phyloP scores from a whole-genome alignment of 202 grass and related monocot species.

The Brachypodium distachyon region DNA sequence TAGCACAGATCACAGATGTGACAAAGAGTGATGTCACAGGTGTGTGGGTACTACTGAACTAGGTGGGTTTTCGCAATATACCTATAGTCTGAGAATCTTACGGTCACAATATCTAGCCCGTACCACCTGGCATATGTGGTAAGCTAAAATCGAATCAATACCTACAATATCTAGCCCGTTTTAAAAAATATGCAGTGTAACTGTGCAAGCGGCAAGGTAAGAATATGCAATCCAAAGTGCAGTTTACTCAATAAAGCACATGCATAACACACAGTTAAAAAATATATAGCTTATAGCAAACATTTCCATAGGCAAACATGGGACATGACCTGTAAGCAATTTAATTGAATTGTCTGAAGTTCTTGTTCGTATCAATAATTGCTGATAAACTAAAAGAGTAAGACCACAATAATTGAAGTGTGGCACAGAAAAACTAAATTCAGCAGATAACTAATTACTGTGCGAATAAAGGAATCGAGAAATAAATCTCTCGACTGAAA shows the following conservation, averaged over 20 bases:
- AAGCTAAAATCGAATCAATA: too few species aligned
- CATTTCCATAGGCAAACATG: not conserved
- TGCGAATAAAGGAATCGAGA: slow-evolving; percentile 13
- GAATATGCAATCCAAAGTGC: not conserved
- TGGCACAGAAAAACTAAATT: slow-evolving; percentile 4
- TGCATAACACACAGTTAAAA: not conserved
- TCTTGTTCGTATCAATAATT: not conserved
- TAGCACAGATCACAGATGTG: too few species aligned
- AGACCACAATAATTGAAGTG: not conserved
- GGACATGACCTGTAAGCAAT: not conserved
- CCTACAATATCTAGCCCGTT: too few species aligned
- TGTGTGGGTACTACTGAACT: too few species aligned
- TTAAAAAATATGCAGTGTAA: too few species aligned
- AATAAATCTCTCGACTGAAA: not conserved
- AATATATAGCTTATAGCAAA: not conserved
- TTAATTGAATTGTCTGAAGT: not conserved
- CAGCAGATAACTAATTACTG: not conserved
- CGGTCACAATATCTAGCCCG: too few species aligned
- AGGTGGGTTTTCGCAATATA: too few species aligned
- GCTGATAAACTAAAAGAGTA: not conserved
- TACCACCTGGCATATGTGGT: too few species aligned
- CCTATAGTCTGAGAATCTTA: too few species aligned
- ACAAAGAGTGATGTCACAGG: too few species aligned
- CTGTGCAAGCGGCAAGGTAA: too few species aligned
- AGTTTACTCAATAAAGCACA: slow-evolving; percentile 1